A percentile compares a stretch with the other conserved stretches of the same genome.
phyloP scores from a whole-genome alignment of 495 filamentous ascomycete genomes.

The Penicillium samsonianum region DNA sequence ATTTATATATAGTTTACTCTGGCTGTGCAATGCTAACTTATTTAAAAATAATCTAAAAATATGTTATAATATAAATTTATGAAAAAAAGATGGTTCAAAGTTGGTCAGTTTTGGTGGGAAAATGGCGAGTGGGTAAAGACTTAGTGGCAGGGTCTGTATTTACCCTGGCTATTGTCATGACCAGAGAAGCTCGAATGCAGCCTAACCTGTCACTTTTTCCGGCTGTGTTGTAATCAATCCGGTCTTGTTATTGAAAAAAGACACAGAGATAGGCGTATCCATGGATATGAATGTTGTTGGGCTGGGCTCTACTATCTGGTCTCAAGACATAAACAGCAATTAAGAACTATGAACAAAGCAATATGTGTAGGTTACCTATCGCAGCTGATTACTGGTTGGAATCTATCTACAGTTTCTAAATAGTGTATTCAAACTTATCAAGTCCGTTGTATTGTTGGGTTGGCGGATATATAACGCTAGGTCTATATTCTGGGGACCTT shows the following conservation, averaged over 20 bases:
- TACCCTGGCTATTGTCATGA: neutral
- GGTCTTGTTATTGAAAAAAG: neutral
- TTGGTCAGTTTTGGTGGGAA: too few relatives aligned
- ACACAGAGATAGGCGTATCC: neutral
- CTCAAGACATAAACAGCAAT: neutral
- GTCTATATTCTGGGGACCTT: neutral
- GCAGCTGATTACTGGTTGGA: neutral
- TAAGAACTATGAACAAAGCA: neutral
- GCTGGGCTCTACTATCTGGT: neutral
- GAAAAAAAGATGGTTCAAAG: too few relatives aligned
- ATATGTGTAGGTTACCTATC: neutral
- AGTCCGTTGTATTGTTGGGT: neutral
- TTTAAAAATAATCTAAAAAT: too few relatives aligned
- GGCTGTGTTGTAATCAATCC: neutral
- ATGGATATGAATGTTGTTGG: neutral
- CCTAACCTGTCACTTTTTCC: neutral
- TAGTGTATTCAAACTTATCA: neutral
- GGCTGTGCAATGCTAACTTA: too few relatives aligned
- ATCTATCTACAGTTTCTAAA: neutral
- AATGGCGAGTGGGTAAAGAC: too few relatives aligned
- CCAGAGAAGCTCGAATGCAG: neutral
- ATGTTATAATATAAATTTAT: too few relatives aligned
- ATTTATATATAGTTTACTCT: too few relatives aligned
- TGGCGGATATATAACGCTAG: neutral
- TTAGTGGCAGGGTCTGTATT: too few relatives aligned